Base-by-base conservation (phyloP, 345 rosid species). In the Murraya koenigii region DNA sequence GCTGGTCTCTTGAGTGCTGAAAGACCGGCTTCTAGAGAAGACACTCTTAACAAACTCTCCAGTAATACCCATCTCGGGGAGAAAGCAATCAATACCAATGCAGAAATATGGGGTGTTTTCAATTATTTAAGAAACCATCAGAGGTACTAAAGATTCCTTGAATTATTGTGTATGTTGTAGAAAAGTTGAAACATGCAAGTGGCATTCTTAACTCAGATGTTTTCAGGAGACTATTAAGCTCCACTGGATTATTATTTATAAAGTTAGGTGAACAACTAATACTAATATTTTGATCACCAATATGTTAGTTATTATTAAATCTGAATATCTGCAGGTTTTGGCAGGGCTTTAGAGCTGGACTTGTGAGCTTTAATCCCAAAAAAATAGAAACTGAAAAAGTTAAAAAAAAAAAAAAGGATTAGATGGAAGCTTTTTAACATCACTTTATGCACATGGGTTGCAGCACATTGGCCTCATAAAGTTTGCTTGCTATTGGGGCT, bases 51-150 rank as follows among this genome's bases (percentile, higher is more conserved):
- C 93, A 39, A 91, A 58, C 83, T 85, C 94, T 79, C 91, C 89
- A 56, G 90, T 87, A 72, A 93, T 89, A 35, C 98, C 98, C 98
- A 95, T 94, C 80, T 87, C 68, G 59, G 58, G 59, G 26, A 65
- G 8, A 13, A 41, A 25, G 47, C 55, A 67, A 74, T 49, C 76
- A 75, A 74, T 17, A 20, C 67, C 77, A 52, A 74, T 22, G 41
- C 78, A 60, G 41, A 52, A 44, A 69, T 77, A 58, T 63, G 70
- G 72, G 82, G 28, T 75, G 79, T 63, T 71, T 56, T 72, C 72
- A 80, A 44, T 75, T 86, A 81, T 82, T 81, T 32, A 56, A 78
- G 59, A 81, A 77, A 54, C 76, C 52, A 19, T 35, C 22, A 60
- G 69, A 75, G 75, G 74, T 56, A 71, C 69, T 61, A 72, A 41